Evolutionary conservation across 345 rosid species (phyloP), one percentile per base, ranked within the genome.

Genomic region (Raphanus sativus): DNA sequence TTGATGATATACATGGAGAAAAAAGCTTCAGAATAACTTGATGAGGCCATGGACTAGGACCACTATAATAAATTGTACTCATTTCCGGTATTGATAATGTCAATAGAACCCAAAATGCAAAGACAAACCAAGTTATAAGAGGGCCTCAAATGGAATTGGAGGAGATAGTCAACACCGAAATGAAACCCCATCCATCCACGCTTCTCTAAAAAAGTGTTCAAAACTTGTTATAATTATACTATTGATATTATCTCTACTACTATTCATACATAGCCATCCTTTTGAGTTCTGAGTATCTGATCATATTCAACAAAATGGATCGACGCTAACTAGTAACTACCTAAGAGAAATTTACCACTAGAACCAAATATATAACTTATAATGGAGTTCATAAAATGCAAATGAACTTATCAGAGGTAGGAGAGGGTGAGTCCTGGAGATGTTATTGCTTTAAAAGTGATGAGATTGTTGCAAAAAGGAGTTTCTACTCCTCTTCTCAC

Each of bases 161-260:
- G 67, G 70, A 69, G 30, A 38, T 85, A 84, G 89, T 88, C 91
- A 88, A 88, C 86, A 55, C 30, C 3, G 71, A 80, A 83, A 90
- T 88, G 65, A 84, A 65, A 52, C 63, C 72, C 50, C 50, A 55
- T 74, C 55, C 55, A 50, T 74, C 70, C 75, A 79, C 74, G 78
- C 70, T 67, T 78, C 78, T 65, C 52, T 11, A 4, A 13, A 45
- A 65, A 80, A 80, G 82, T 80, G 61, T 75, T 75, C 83, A 80
- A 80, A 64, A 56, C 75, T 69, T 64, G 83, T 65, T 70, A 80
- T 80, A 64, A 80, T 80, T 59, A 69, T 58, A 40, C 55, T 74
- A 74, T 74, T 74, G 70, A 69, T 55, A 69, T 68, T 50, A 16
- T 16, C 25, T 15, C 11, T 52, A 16, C 59, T 1, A 50, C 55